These are phyloP conservation scores for Terana coerulea DNA, from an alignment of 768 basidiomycete genomes.

Conservation along the genomic window DNA sequence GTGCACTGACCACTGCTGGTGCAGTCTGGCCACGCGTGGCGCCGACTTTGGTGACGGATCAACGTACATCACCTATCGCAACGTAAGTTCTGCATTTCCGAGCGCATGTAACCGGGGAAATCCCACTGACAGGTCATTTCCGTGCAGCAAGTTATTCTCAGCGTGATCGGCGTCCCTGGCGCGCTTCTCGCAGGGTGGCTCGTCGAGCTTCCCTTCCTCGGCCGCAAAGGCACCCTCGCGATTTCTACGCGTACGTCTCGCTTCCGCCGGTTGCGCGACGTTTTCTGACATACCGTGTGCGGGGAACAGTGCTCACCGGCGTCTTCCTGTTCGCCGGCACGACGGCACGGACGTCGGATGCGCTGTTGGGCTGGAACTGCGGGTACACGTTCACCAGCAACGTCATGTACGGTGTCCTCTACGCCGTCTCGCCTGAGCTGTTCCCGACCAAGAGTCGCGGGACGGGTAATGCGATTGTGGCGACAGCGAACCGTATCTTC, in stretches of 20 bases:
- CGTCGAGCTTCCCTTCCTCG: conserved; percentile 47
- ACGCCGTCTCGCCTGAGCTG: conserved; percentile 43
- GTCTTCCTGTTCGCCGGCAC: conserved; percentile 56
- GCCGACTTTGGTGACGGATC: conserved; percentile 68
- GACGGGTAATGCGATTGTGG: conserved; percentile 52
- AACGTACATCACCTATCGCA: conserved; percentile 69
- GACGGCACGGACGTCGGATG: conserved; percentile 48
- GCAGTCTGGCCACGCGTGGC: conserved; percentile 60
- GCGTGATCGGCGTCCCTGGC: conserved; percentile 55
- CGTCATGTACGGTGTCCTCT: conserved; percentile 49
- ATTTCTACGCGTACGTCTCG: conserved; percentile 39
- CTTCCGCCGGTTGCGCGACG: not conserved
- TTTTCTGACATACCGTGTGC: conserved; percentile 16
- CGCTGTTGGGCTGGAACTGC: conserved; percentile 57
- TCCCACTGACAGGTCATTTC: conserved; percentile 5
- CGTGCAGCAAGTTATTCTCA: conserved; percentile 49
- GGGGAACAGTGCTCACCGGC: conserved; percentile 42
- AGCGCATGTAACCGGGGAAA: not conserved
- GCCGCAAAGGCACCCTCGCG: conserved; percentile 50
- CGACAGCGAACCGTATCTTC: conserved; percentile 51
- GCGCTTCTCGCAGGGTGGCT: conserved; percentile 51
- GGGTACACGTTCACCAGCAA: conserved; percentile 55
- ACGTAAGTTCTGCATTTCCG: conserved; percentile 35
- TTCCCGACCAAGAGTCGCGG: conserved; percentile 54
- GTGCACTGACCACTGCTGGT: not conserved